Evolutionary conservation across 116 monocot species (phyloP), one percentile per base, ranked within the genome.

Genomic region (Phalaenopsis hybrid): DNA sequence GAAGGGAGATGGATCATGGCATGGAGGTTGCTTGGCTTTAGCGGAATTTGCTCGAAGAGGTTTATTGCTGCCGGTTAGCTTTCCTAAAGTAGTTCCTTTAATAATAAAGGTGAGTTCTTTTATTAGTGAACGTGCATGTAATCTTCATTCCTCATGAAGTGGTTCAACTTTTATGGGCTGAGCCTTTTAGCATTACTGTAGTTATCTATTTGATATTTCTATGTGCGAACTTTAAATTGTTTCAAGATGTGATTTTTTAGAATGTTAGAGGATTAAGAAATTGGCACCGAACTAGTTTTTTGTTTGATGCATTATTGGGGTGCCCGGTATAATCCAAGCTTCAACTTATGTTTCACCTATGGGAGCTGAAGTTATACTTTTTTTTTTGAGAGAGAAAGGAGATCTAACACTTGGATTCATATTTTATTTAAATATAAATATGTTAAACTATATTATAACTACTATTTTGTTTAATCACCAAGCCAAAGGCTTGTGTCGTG

Each of bases 1-100:
- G 45, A 80, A 99, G 99, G 99, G 92, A 76, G 95, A 99, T 92
- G 93, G 95, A 67, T 99, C 99, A 28, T 99, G 99, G 99, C 99
- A 99, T 88, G 99, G 99, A 82, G 99, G 99, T 59, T 95, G 95
- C 87, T 89, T 99, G 79, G 99, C 95, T 52, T 86, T 99, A 82
- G 99, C 99, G 83, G 99, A 99, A 85, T 83, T 99, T 79, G 90
- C 95, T 82, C 92, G 95, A 20, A 92, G 95, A 85, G 99, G 99
- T 18, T 90, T 99, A 86, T 84, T 99, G 43, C 86, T 99, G 20
- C 93, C 99, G 78, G 79, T 55, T 78, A 92, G 87, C 85, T 85
- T 99, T 86, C 90, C 99, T 63, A 87, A 89, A 86, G 99, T 95
- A 67, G 86, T 99, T 78, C 95, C 99, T 87, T 83, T 95, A 23